Percentiles rank a stretch among this genome's conserved stretches.
These are phyloP conservation scores for Scorias spongiosa DNA, from an alignment of 2,329 filamentous ascomycete species.

Conservation along the genomic window DNA sequence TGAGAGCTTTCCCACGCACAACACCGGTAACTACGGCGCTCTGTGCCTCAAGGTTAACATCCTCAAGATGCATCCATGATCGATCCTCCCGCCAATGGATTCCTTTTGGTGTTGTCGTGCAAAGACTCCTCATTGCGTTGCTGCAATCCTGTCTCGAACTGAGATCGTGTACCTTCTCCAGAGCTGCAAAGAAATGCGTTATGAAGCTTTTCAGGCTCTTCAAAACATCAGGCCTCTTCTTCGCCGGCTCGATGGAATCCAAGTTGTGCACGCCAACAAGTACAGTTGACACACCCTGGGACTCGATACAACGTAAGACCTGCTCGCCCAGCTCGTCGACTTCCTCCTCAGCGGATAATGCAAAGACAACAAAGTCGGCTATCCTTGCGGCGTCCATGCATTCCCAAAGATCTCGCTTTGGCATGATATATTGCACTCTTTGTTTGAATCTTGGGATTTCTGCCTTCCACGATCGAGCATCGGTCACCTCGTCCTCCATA, in stretches of 20 bases:
- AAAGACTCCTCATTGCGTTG: constrained; percentile 80
- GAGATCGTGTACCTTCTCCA: constrained; percentile 80
- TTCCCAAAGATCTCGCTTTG: constrained; percentile 56
- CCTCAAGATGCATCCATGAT: constrained; percentile 87
- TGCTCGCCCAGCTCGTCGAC: constrained; percentile 74
- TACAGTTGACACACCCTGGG: constrained; percentile 88
- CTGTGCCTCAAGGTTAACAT: constrained; percentile 51
- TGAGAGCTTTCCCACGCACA: constrained; percentile 71
- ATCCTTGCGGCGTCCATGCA: constrained; percentile 74
- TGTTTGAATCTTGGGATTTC: constrained; percentile 87
- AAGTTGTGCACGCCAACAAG: constrained; percentile 62
- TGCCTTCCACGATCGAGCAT: constrained; percentile 43
- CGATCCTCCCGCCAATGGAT: constrained; percentile 90
- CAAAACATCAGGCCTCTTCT: constrained; percentile 60
- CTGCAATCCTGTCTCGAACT: constrained; percentile 82
- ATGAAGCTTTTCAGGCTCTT: constrained; percentile 83
- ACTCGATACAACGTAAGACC: constrained; percentile 73
- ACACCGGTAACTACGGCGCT: constrained; percentile 56
- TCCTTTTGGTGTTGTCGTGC: constrained; percentile 82
- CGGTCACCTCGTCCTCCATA: constrained; percentile 49
- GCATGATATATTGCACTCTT: constrained; percentile 71
- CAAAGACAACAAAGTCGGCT: constrained; percentile 80
- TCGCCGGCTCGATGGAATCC: constrained; percentile 61
- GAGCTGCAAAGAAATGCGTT: constrained; percentile 81
- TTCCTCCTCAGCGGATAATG: constrained; percentile 69